Conservation (phyloP, 495 filamentous ascomycete species). For the Trypethelium eluteriae region DNA sequence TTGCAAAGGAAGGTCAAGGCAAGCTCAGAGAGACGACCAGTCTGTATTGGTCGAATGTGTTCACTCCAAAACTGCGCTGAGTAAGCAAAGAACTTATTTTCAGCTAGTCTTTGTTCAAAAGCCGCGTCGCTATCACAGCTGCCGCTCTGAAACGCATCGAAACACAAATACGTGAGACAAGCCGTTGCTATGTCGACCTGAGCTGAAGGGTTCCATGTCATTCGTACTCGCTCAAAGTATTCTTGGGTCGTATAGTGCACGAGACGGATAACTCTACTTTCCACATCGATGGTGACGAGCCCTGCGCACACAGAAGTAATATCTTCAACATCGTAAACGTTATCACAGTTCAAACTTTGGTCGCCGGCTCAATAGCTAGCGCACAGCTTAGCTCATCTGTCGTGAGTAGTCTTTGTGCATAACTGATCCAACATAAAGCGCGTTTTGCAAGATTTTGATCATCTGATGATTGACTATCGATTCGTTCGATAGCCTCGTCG, state of each 20-base stretch:
- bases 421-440: slow-evolving; percentile 43
- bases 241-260: slow-evolving; percentile 51
- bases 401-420: slow-evolving; percentile 37
- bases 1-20: background rate
- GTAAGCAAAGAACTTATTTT: background rate
- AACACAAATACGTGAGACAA: background rate
- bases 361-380: slow-evolving; percentile 35
- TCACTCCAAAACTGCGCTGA: background rate
- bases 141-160: background rate
- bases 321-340: slow-evolving; percentile 35
- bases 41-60: background rate
- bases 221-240: slow-evolving; percentile 41
- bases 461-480: slow-evolving; percentile 34
- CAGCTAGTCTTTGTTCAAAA: background rate
- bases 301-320: slow-evolving; percentile 47
- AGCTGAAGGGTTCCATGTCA: slow-evolving; percentile 33
- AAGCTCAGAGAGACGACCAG: background rate
- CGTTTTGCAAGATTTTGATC: slow-evolving; percentile 33
- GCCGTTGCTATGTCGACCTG: background rate
- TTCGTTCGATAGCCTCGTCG: slow-evolving; percentile 39
- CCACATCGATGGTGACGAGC: slow-evolving; percentile 44
- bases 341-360: slow-evolving; percentile 35
- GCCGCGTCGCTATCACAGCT: background rate
- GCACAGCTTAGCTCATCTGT: slow-evolving; percentile 44
- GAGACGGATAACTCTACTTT: slow-evolving; percentile 43